Base-by-base conservation (phyloP, 371 early-diverging fungal species). In the Chytridium lagenaria region DNA sequence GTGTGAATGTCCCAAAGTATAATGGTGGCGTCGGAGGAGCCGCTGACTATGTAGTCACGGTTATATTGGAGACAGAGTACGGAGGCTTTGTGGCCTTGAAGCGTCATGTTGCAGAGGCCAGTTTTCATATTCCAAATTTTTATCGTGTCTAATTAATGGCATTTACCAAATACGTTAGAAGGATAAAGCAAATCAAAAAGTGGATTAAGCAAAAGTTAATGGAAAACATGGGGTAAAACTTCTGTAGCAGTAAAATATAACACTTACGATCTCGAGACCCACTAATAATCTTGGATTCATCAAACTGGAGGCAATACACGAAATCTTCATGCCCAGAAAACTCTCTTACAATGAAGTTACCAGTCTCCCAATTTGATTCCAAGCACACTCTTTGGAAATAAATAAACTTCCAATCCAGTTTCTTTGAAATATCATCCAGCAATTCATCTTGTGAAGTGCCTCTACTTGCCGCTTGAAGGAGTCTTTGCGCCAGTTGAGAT, bases 31-130 rank as follows among this genome's bases (percentile, higher is more conserved):
- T 98, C 99, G 34, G 94, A 92, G 7, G 97, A 95, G 10, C 97
- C 97, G 0, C 95, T 92, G 3, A 97, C 90, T 76, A 99, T 84
- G 39, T 88, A 82, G 0, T 86, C 77, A 19, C 88, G 86, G 74
- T 94, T 85, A 77, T 91, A 94, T 74, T 94, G 91, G 50, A 98
- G 83, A 69, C 94, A 93, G 22, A 96, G 87, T 0, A 98, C 97
- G 7, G 95, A 94, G 1, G 90, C 91, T 28, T 86, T 82, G 74
- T 99, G 99, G 15, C 96, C 95, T 0, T 72, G 74, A 33, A 98
- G 78, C 0, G 93, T 94, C 38, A 89, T 86, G 5, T 88, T 72
- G 73, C 90, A 91, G 40, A 81, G 81, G 52, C 90, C 88, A 40
- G 87, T 90, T 64, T 84, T 75, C 50, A 91, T 80, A 81, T 95